Evolutionary conservation across 2,329 filamentous ascomycete genomes (phyloP).

Genomic region (Cladosporium colombiae): DNA sequence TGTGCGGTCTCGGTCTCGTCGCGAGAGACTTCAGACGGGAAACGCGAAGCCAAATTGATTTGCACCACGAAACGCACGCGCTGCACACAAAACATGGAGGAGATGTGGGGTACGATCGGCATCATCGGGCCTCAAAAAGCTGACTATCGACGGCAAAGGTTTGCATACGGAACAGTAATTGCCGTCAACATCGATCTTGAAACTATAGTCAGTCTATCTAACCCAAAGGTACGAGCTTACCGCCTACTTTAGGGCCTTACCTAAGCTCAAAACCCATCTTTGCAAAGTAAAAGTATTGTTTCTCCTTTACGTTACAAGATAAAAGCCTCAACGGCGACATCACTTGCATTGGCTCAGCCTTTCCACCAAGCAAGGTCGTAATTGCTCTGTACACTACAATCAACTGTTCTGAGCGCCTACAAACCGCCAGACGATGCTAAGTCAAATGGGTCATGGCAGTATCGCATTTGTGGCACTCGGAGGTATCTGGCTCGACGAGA

Average conservation of each 20-base stretch:
- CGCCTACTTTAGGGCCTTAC: background rate
- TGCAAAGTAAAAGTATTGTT: background rate
- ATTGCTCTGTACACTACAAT: background rate
- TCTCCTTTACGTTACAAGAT: background rate
- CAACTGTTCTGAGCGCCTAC: background rate
- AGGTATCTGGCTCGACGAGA: constrained; percentile 36
- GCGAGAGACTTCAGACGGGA: background rate
- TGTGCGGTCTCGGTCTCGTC: background rate
- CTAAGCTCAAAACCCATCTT: background rate
- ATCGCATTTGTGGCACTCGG: constrained; percentile 26
- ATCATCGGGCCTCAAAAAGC: background rate
- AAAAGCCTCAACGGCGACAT: background rate
- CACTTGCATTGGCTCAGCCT: background rate
- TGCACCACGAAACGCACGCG: constrained; percentile 2
- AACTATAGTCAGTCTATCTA: background rate
- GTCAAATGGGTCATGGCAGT: background rate
- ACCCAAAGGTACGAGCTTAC: background rate
- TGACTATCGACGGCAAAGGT: background rate
- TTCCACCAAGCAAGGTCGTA: background rate
- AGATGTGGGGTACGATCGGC: background rate
- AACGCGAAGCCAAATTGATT: constrained; percentile 2
- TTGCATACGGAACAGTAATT: background rate
- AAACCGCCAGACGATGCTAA: background rate
- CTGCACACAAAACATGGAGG: background rate
- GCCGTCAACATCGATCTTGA: no score